Percentiles rank a stretch among this genome's conserved stretches.
These are phyloP conservation scores for Talaromyces verruculosus DNA, from an alignment of 2,329 filamentous ascomycete genomes.

Conservation along the genomic window DNA sequence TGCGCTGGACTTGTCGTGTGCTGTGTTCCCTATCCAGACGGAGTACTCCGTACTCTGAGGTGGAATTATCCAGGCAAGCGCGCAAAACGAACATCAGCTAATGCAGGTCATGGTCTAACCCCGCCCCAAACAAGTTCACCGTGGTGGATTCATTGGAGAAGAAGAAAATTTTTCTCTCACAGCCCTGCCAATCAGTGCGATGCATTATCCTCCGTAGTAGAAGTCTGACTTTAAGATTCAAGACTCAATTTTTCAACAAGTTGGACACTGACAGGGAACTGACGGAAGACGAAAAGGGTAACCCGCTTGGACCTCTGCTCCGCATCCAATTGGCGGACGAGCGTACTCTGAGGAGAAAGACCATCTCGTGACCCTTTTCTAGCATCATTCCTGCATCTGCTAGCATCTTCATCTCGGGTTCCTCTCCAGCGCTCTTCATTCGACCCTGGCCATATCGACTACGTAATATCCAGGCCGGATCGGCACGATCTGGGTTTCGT, in stretches of 20 bases:
- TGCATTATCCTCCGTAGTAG: no score
- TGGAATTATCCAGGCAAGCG: constrained; percentile 8
- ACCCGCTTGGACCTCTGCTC: background rate
- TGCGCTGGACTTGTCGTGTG: constrained; percentile 4
- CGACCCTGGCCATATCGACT: background rate
- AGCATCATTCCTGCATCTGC: constrained; percentile 2
- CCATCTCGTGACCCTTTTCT: constrained; percentile 6
- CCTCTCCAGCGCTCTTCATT: background rate
- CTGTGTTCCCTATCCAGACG: background rate
- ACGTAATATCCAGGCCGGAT: constrained; percentile 9
- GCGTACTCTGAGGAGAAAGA: background rate
- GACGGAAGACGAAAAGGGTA: background rate
- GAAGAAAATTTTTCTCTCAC: background rate
- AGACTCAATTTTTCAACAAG: background rate
- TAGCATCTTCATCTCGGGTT: constrained; percentile 2
- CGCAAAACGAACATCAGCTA: constrained; percentile 14
- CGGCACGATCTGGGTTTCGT: constrained; percentile 14
- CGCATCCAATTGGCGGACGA: background rate
- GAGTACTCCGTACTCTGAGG: background rate
- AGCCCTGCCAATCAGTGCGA: background rate
- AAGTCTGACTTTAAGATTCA: background rate
- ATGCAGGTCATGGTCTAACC: constrained; percentile 19
- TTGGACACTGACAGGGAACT: background rate
- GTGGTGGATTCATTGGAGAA: constrained; percentile 12
- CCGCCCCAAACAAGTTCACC: constrained; percentile 18